Evolutionary conservation across 345 rosid genomes (phyloP), one percentile per base, ranked within the genome.

Genomic region (Acer campestre): DNA sequence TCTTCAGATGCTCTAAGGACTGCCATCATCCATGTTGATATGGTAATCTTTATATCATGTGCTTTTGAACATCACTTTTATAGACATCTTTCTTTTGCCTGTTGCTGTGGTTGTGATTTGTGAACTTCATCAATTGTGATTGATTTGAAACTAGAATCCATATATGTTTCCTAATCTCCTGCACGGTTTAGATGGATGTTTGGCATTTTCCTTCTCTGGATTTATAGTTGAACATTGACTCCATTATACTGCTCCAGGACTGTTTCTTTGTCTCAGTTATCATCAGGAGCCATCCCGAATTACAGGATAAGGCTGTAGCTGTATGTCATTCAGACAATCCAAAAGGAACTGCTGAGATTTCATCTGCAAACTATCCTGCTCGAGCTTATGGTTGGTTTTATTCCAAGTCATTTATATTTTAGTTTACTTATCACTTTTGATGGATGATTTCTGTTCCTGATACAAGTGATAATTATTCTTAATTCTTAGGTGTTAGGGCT

Each of bases 261-360:
- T 91, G 93, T 83, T 93, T 95, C 85, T 95, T 95, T 82, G 98
- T 93, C 76, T 86, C 98, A 4, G 99, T 95, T 77, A 93, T 93
- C 78, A 89, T 93, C 85, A 90, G 87, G 87, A 88, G 84, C 79
- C 90, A 75, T 81, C 89, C 89, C 2, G 91, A 90, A 53, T 81
- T 95, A 80, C 90, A 86, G 12, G 92, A 93, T 79, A 91, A 85
- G 86, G 97, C 98, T 59, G 96, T 95, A 75, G 99, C 97, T 64
- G 89, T 93, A 59, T 92, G 97, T 74, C 99, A 95, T 85, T 95
- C 99, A 7, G 93, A 90, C 83, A 95, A 88, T 81, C 89, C 92
- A 13, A 92, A 91, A 82, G 99, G 99, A 86, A 93, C 99, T 58
- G 99, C 99, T 58, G 98, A 95, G 88, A 93, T 95, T 71, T 95